These are phyloP conservation scores for Cantharellus anzutake DNA, from an alignment of 768 basidiomycete genomes.

Conservation along the genomic window DNA sequence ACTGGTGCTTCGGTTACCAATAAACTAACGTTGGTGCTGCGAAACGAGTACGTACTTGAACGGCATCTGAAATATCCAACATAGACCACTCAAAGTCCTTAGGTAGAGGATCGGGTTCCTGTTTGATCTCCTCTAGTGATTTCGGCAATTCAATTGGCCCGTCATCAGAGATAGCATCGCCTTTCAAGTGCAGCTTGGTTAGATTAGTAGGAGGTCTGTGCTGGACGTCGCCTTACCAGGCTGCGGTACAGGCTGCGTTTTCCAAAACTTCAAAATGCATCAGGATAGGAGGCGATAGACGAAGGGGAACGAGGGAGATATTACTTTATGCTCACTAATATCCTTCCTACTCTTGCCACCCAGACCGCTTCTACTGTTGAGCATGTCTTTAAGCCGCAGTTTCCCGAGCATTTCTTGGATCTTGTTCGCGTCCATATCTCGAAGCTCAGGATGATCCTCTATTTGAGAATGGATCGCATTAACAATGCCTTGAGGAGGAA, in stretches of 20 bases:
- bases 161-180: constrained; percentile 29
- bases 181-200: not conserved
- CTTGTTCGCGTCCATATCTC: constrained; percentile 39
- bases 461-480: too few relatives aligned
- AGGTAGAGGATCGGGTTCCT: constrained; percentile 75
- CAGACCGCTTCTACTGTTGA: constrained; percentile 61
- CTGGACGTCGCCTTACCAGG: constrained; percentile 26
- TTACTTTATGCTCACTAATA: constrained; percentile 76
- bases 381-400: constrained; percentile 66
- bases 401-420: constrained; percentile 53
- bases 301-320: constrained; percentile 9
- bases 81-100: constrained; percentile 85
- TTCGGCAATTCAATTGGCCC: constrained; percentile 79
- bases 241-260: constrained; percentile 93
- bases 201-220: too few relatives aligned
- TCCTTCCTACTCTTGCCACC: constrained; percentile 63
- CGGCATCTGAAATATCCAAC: constrained; percentile 58
- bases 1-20: not conserved
- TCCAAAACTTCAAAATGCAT: constrained; percentile 63
- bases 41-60: constrained; percentile 33
- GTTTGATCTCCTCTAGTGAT: constrained; percentile 57
- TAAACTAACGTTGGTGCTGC: constrained; percentile 3
- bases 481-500: too few relatives aligned
- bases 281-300: not conserved
- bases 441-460: not conserved